These are phyloP conservation scores for Nothopassalora personata DNA, from an alignment of 2,329 filamentous ascomycete species.

Conservation along the genomic window DNA sequence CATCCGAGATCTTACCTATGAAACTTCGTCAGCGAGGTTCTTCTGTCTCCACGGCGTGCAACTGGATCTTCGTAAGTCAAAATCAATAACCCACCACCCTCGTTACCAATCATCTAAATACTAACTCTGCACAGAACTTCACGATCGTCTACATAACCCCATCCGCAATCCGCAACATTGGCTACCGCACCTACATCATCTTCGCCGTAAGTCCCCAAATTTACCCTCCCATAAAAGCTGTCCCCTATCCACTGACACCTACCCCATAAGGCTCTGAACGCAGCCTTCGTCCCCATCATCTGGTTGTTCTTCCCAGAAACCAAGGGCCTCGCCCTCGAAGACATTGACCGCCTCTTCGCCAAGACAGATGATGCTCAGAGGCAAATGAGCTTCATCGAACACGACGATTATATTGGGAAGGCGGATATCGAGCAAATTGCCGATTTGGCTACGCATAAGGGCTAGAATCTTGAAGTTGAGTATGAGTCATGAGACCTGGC, in stretches of 20 bases:
- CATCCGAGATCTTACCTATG: constrained; percentile 54
- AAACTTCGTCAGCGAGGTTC: constrained; percentile 29
- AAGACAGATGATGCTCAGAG: constrained; percentile 18
- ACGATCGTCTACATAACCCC: constrained; percentile 64
- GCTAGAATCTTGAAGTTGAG: background rate
- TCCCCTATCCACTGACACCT: background rate
- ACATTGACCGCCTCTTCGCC: constrained; percentile 63
- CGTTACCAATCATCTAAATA: background rate
- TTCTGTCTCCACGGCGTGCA: constrained; percentile 30
- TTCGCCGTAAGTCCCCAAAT: constrained; percentile 22
- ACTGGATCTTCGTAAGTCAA: constrained; percentile 26
- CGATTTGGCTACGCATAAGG: constrained; percentile 7
- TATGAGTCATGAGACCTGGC: too few species aligned
- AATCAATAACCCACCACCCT: background rate
- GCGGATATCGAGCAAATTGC: constrained; percentile 13
- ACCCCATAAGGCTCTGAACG: constrained; percentile 15
- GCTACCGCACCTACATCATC: constrained; percentile 51
- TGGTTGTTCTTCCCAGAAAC: constrained; percentile 61
- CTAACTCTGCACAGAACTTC: constrained; percentile 43
- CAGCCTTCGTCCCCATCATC: constrained; percentile 43
- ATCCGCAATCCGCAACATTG: constrained; percentile 53
- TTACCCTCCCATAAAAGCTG: background rate
- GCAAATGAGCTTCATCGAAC: constrained; percentile 15
- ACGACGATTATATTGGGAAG: background rate
- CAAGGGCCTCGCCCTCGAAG: constrained; percentile 53